These are phyloP conservation scores for Wickerhamiella australiensis DNA, from an alignment of 805 yeast species.

Conservation along the genomic window DNA sequence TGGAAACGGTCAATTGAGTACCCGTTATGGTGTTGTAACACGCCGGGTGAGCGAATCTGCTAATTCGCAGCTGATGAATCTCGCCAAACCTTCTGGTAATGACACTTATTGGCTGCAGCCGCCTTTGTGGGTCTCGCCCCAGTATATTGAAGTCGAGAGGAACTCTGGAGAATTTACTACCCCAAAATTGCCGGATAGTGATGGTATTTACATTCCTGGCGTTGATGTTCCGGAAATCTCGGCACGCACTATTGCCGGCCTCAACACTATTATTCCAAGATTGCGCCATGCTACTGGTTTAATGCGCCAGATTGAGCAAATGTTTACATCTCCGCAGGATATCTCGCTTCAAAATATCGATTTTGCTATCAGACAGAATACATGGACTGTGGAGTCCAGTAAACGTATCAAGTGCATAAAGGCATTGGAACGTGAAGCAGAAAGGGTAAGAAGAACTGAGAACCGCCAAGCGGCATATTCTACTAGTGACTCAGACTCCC, in stretches of 20 bases:
- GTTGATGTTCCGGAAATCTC: conserved; percentile 3
- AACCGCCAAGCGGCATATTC: too few species aligned
- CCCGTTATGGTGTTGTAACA: not conserved
- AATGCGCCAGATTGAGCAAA: not conserved
- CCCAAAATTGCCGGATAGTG: not conserved
- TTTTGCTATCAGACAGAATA: not conserved
- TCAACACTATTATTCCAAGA: not conserved
- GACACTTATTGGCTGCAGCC: conserved; percentile 5
- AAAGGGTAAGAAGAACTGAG: too few species aligned
- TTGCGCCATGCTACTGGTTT: not conserved
- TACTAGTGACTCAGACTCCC: too few species aligned
- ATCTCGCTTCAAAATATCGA: not conserved
- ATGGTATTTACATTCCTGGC: conserved; percentile 2
- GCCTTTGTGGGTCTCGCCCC: conserved; percentile 8
- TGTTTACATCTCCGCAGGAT: not conserved
- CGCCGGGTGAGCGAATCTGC: not conserved
- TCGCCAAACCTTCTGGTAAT: not conserved
- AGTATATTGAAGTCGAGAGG: not conserved
- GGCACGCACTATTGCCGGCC: not conserved
- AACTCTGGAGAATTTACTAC: not conserved
- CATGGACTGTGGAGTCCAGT: not conserved
- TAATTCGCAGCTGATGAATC: not conserved
- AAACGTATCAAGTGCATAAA: not conserved
- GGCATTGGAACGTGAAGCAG: not conserved
- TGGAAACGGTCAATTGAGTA: not conserved